Base-by-base conservation (phyloP, 192 early-diverging fungal species). In the Pilobolus umbonatus region DNA sequence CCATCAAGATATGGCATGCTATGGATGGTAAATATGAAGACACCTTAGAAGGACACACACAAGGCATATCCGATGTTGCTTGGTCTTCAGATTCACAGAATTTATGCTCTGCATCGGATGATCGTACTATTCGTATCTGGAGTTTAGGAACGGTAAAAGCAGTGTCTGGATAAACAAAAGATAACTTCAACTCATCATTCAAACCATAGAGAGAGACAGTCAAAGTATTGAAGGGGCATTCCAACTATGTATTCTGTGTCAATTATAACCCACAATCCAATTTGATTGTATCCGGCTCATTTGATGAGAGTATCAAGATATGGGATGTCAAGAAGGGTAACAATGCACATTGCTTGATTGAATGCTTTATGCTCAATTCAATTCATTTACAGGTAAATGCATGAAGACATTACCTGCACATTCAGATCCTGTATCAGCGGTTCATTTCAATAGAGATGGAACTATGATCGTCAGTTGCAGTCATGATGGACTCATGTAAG, bases 401-500 rank as follows among this genome's bases (percentile, higher is more conserved):
- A 81, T 96, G 61, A 94, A 91, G 67, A 85, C 81, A 5, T 74
- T 99, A 35, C 88, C 92, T 21, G 95, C 94, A 11, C 97, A 99
- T 75, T 92, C 91, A 31, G 94, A 98, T 57, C 95, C 95, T 3
- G 95, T 99, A 21, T 84, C 90, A 39, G 87, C 93, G 1, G 92
- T 95, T 15, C 93, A 93, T 61, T 99, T 99, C 65, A 98, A 96
- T 70, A 78, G 94, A 47, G 97, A 99, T 64, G 97, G 97, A 11
- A 91, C 91, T 1, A 86, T 96, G 78, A 94, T 99, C 53, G 95
- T 94, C 2, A 93, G 91, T 5, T 90, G 89, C 47, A 90, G 91
- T 61, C 88, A 91, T 64, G 97, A 99, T 69, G 97, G 97, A 14
- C 70, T 97, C 40, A 94, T 99, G 91, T 92, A 83, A 66, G 82